These are phyloP conservation scores for Phoma herbarum DNA, from an alignment of 2,329 filamentous ascomycete species.

Conservation along the genomic window DNA sequence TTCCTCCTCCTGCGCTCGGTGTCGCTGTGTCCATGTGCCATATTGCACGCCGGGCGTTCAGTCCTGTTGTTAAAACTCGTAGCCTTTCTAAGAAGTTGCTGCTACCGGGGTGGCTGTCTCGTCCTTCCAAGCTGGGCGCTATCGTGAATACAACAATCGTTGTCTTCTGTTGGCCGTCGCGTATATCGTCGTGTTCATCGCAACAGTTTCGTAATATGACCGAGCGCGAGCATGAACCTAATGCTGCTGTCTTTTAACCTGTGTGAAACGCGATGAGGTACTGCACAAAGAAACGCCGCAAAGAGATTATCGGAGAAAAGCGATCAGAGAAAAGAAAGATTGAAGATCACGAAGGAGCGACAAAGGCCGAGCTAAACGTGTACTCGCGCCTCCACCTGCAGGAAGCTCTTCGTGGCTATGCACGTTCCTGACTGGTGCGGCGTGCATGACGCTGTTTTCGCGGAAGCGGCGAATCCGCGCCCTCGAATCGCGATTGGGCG, in stretches of 20 bases:
- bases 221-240: conserved; percentile 11
- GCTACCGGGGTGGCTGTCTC: background rate
- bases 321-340: background rate
- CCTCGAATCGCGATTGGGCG: conserved; percentile 19
- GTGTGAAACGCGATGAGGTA: conserved; percentile 10
- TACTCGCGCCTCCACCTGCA: conserved; percentile 19
- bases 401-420: conserved; percentile 16
- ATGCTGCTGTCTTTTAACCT: conserved; percentile 4
- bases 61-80: background rate
- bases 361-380: conserved; percentile 17
- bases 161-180: conserved; percentile 16
- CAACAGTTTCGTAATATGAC: conserved; percentile 13
- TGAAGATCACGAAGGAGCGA: conserved; percentile 11
- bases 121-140: background rate
- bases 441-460: conserved; percentile 13
- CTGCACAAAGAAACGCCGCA: conserved; percentile 11
- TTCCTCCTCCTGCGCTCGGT: conserved; percentile 17
- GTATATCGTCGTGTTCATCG: conserved; percentile 17
- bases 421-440: conserved; percentile 18
- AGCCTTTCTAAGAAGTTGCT: background rate
- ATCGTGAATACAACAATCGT: conserved; percentile 19
- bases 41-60: background rate
- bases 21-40: conserved; percentile 18
- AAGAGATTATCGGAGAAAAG: background rate
- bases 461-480: conserved; percentile 15